A percentile compares a stretch with the other conserved stretches of the same genome.
Evolutionary conservation across 2,329 filamentous ascomycete genomes (phyloP).

Genomic region (Scedosporium minutisporum): DNA sequence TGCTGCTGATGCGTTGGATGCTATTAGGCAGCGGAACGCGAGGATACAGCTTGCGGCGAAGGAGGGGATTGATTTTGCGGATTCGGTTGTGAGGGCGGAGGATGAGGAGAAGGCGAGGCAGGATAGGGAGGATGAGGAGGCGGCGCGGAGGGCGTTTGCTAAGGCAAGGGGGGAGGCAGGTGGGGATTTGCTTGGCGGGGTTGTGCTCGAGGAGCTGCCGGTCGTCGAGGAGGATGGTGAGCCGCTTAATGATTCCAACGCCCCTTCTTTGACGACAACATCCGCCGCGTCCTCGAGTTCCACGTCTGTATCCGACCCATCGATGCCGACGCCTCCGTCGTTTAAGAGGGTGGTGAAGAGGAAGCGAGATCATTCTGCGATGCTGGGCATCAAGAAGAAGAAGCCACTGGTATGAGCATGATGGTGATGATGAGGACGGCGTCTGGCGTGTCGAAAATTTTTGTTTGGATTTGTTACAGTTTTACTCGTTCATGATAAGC

Average conservation of each 20-base stretch:
- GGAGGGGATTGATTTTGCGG: slow-evolving; percentile 52
- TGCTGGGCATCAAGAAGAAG: slow-evolving; percentile 84
- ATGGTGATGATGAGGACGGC: neutral
- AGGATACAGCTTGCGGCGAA: slow-evolving; percentile 67
- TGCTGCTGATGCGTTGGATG: slow-evolving; percentile 88
- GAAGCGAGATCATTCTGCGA: slow-evolving; percentile 71
- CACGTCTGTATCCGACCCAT: slow-evolving; percentile 11
- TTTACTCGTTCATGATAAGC: slow-evolving; percentile 7
- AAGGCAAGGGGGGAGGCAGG: slow-evolving; percentile 42
- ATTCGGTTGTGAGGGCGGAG: slow-evolving; percentile 39
- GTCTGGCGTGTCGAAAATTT: neutral
- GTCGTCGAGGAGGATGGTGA: slow-evolving; percentile 20
- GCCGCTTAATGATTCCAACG: slow-evolving; percentile 6
- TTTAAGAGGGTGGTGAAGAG: slow-evolving; percentile 74
- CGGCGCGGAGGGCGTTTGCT: slow-evolving; percentile 68
- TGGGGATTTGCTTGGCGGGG: slow-evolving; percentile 28
- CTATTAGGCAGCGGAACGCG: slow-evolving; percentile 87
- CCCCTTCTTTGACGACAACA: neutral
- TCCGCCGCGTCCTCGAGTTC: slow-evolving; percentile 1
- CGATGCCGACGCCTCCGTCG: slow-evolving; percentile 36
- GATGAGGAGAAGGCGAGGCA: slow-evolving; percentile 54
- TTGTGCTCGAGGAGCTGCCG: slow-evolving; percentile 39
- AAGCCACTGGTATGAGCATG: slow-evolving; percentile 39
- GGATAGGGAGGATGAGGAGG: slow-evolving; percentile 76
- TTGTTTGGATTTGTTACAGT: neutral